A percentile compares a stretch with the other conserved stretches of the same genome.
These are phyloP conservation scores for Bipolaris oryzae DNA, from an alignment of 2,329 filamentous ascomycete genomes.

Conservation along the genomic window DNA sequence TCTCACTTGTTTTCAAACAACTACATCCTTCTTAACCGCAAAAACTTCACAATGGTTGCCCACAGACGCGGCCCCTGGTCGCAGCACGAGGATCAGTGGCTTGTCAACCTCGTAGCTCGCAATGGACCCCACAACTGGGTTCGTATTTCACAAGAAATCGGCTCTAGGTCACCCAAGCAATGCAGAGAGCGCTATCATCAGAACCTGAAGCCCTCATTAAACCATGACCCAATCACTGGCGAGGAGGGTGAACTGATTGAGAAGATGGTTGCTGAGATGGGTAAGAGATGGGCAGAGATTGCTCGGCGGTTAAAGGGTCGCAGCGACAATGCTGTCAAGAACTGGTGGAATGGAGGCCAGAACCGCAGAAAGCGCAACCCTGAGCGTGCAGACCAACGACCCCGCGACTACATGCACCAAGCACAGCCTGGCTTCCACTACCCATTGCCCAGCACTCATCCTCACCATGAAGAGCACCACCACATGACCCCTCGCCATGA, in stretches of 20 bases:
- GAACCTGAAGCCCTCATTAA: conserved; percentile 84
- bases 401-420: conserved; percentile 39
- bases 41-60: conserved; percentile 51
- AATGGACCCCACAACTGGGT: conserved; percentile 90
- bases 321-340: conserved; percentile 95
- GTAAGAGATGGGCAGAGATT: conserved; percentile 93
- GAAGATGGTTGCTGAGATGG: conserved; percentile 74
- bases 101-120: conserved; percentile 72
- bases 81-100: conserved; percentile 72
- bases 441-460: conserved; percentile 26
- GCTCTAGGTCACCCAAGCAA: conserved; percentile 86
- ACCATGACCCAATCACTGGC: conserved; percentile 77
- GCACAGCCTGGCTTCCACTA: conserved; percentile 43
- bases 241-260: conserved; percentile 78
- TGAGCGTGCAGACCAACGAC: conserved; percentile 37
- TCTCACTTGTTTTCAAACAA: conserved; percentile 4
- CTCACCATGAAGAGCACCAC: conserved; percentile 37
- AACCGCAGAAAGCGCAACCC: conserved; percentile 68
- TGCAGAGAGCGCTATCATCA: conserved; percentile 94
- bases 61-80: conserved; percentile 85
- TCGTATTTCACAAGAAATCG: conserved; percentile 75
- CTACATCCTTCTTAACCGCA: conserved; percentile 3
- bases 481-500: conserved; percentile 35
- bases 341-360: conserved; percentile 96
- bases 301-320: conserved; percentile 79